Conservation (phyloP, 2,329 filamentous ascomycete species). For the Phoma herbarum region DNA sequence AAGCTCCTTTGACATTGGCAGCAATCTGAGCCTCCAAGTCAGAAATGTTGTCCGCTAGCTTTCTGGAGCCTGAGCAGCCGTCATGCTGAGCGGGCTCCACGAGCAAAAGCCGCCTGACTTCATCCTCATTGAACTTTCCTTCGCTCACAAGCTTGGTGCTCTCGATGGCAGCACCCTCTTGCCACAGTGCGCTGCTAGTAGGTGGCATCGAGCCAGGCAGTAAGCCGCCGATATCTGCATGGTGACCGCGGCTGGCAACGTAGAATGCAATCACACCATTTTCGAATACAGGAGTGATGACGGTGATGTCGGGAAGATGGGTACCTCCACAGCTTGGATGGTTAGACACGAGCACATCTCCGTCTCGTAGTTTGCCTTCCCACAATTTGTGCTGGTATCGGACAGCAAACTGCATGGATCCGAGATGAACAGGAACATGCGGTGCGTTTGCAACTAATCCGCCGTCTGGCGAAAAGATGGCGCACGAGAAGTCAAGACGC, state of each 20-base stretch:
- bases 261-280: conserved; percentile 72
- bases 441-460: conserved; percentile 10
- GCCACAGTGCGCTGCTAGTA: conserved; percentile 54
- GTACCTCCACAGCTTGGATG: conserved; percentile 54
- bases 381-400: conserved; percentile 51
- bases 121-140: conserved; percentile 50
- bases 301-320: conserved; percentile 55
- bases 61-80: conserved; percentile 51
- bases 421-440: conserved; percentile 11
- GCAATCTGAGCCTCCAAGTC: conserved; percentile 47
- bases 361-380: conserved; percentile 47
- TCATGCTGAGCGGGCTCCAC: conserved; percentile 47
- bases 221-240: conserved; percentile 58
- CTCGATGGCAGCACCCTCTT: conserved; percentile 55
- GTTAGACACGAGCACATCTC: conserved; percentile 55
- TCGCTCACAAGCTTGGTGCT: conserved; percentile 31
- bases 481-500: conserved; percentile 11
- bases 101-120: conserved; percentile 37
- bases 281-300: conserved; percentile 58
- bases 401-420: conserved; percentile 34
- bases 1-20: conserved; percentile 44
- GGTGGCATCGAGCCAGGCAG: conserved; percentile 53
- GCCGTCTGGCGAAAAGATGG: conserved; percentile 11
- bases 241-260: conserved; percentile 53
- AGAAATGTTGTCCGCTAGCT: conserved; percentile 43